These are phyloP conservation scores for Triticum monococcum DNA, from an alignment of 176 grass and related monocot genomes.

Conservation along the genomic window DNA sequence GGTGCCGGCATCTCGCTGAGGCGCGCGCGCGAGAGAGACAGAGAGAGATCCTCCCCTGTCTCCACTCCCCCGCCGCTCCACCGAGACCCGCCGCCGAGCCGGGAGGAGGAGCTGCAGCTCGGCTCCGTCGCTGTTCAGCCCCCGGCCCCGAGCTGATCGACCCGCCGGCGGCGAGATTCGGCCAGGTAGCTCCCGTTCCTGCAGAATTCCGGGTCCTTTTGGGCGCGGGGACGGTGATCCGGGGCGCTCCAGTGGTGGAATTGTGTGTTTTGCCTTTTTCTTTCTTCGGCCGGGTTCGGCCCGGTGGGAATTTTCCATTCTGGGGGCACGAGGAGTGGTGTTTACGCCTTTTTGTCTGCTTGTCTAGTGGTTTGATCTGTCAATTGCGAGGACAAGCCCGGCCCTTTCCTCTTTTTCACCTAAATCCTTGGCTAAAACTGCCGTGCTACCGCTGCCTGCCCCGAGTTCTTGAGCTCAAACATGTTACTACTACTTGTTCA, in stretches of 20 bases:
- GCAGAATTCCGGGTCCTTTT: constrained; percentile 3
- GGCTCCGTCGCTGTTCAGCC: neutral
- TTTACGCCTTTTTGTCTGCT: constrained; percentile 6
- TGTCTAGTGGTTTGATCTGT: constrained; percentile 30
- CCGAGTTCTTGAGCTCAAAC: constrained; percentile 17
- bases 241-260: neutral
- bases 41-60: constrained; percentile 8
- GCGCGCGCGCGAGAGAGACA: neutral
- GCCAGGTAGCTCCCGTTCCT: constrained; percentile 31
- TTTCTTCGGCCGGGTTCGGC: constrained; percentile 18
- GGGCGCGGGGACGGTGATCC: constrained; percentile 17
- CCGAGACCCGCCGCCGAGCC: neutral
- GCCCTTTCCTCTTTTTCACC: neutral
- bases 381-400: neutral
- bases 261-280: neutral
- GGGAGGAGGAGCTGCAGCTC: constrained; percentile 25
- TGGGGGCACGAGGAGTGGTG: neutral
- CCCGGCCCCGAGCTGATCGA: neutral
- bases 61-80: neutral
- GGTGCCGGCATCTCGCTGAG: constrained; percentile 38
- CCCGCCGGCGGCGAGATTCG: constrained; percentile 26
- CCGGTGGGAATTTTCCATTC: constrained; percentile 21
- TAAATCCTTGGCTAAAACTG: constrained; percentile 5
- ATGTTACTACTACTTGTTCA: neutral
- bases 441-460: neutral